These are phyloP conservation scores for Closterium sp. DNA, from an alignment of 139 green algal genomes.

Conservation along the genomic window DNA sequence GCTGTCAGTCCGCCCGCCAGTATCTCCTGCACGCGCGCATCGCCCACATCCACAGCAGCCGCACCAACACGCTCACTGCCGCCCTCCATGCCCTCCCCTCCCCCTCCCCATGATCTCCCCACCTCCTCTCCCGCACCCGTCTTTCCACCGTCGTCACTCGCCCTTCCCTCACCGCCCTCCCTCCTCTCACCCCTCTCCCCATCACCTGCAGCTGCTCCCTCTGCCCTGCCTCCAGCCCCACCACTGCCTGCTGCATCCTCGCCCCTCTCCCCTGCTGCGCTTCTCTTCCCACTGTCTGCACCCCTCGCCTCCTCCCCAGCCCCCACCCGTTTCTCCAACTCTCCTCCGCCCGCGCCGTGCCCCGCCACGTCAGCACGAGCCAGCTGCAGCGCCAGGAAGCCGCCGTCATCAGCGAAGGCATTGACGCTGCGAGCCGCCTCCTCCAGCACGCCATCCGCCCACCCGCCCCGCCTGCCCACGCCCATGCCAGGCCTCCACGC, in stretches of 20 bases:
- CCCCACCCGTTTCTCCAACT: background rate
- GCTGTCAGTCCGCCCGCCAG: conserved; percentile 10
- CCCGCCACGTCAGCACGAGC: too few species aligned
- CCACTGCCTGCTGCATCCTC: background rate
- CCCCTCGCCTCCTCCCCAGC: conserved; percentile 3
- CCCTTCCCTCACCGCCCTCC: background rate
- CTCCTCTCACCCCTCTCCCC: background rate
- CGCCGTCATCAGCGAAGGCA: background rate
- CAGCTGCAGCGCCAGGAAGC: background rate
- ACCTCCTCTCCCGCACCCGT: conserved; percentile 18
- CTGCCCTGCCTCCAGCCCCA: background rate
- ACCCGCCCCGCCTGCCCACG: background rate
- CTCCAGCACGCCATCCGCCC: background rate
- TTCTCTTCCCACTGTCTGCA: background rate
- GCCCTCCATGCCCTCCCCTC: background rate
- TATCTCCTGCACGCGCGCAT: background rate
- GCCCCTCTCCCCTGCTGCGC: background rate
- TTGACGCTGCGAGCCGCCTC: conserved; percentile 3
- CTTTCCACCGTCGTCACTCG: background rate
- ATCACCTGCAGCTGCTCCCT: background rate
- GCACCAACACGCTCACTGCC: background rate
- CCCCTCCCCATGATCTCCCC: background rate
- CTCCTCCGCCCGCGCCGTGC: background rate
- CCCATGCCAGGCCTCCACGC: background rate
- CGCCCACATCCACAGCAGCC: background rate